Conservation (phyloP, 2,329 filamentous ascomycete genomes). For the Fusarium humuli region DNA sequence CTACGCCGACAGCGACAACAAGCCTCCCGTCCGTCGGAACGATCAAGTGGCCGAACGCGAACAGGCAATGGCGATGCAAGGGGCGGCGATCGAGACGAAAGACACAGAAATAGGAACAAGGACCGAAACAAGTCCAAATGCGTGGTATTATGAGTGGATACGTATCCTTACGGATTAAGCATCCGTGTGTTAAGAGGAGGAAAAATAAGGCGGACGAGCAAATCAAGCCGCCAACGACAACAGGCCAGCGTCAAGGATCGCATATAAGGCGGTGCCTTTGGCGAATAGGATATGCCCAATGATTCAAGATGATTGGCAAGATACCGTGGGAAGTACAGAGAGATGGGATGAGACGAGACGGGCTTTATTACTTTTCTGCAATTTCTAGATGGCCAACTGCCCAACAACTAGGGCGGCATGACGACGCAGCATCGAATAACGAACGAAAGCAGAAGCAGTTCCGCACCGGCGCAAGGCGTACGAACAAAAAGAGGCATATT, state of each 20-base stretch:
- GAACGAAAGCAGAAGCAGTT: constrained; percentile 50
- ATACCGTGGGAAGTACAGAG: constrained; percentile 40
- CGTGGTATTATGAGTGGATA: constrained; percentile 54
- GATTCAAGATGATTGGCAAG: constrained; percentile 43
- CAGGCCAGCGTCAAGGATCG: constrained; percentile 33
- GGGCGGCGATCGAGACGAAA: constrained; percentile 50
- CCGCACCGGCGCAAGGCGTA: constrained; percentile 56
- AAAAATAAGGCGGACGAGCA: constrained; percentile 29
- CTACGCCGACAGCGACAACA: constrained; percentile 83
- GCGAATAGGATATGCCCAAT: constrained; percentile 39
- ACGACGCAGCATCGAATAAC: constrained; percentile 51
- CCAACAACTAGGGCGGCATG: constrained; percentile 46
- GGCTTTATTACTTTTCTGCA: constrained; percentile 44
- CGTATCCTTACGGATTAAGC: background rate
- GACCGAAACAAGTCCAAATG: constrained; percentile 54
- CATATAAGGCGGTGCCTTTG: constrained; percentile 40
- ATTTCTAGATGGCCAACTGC: constrained; percentile 46
- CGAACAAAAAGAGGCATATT: constrained; percentile 54
- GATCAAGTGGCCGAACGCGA: constrained; percentile 54
- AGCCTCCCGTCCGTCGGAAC: constrained; percentile 55
- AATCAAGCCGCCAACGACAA: constrained; percentile 30
- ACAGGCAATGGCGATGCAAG: constrained; percentile 53
- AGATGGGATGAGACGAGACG: constrained; percentile 26
- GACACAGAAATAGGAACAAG: constrained; percentile 51
- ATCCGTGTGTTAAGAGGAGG: constrained; percentile 31